phyloP scores from a whole-genome alignment of 176 grass and related monocot species.

The Oryza meyeriana region DNA sequence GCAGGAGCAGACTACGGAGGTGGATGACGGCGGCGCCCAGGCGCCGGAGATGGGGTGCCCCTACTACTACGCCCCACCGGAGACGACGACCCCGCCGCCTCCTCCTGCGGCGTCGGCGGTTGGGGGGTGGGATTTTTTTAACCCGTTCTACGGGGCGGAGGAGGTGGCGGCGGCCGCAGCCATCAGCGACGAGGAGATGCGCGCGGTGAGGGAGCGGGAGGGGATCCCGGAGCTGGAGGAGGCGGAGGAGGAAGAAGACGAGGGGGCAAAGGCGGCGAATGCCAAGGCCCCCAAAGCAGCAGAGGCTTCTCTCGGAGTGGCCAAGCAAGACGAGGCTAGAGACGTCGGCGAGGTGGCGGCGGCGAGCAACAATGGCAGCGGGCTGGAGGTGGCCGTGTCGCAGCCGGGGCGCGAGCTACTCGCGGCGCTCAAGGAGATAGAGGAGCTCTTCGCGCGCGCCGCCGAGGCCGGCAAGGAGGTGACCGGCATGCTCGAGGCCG shows the following conservation, averaged over 20 bases:
- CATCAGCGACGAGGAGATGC: conserved; percentile 77
- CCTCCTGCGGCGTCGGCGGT: conserved; percentile 33
- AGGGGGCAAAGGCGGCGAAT: background rate
- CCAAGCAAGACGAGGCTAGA: conserved; percentile 29
- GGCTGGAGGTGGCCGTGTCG: conserved; percentile 46
- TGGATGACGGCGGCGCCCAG: conserved; percentile 1
- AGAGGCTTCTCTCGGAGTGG: conserved; percentile 17
- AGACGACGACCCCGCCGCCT: conserved; percentile 23
- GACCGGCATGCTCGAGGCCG: conserved; percentile 79
- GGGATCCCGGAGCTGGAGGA: conserved; percentile 97
- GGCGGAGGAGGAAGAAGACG: conserved; percentile 50
- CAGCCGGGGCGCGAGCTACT: conserved; percentile 68
- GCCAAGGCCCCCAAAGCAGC: conserved; percentile 3
- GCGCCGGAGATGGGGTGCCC: conserved; percentile 47
- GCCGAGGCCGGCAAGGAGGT: conserved; percentile 79
- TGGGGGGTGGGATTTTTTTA: conserved; percentile 93
- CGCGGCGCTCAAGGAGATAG: conserved; percentile 71
- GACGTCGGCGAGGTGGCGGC: conserved; percentile 22
- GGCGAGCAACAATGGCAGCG: conserved; percentile 21
- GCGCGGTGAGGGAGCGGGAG: conserved; percentile 71
- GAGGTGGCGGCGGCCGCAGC: conserved; percentile 30
- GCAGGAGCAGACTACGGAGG: background rate
- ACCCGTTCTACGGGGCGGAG: conserved; percentile 78
- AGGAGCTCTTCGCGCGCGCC: conserved; percentile 74
- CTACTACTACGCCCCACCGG: conserved; percentile 63